Evolutionary conservation across 352 stramenopile genomes (phyloP).

Genomic region (Phytophthora fragariaefolia): DNA sequence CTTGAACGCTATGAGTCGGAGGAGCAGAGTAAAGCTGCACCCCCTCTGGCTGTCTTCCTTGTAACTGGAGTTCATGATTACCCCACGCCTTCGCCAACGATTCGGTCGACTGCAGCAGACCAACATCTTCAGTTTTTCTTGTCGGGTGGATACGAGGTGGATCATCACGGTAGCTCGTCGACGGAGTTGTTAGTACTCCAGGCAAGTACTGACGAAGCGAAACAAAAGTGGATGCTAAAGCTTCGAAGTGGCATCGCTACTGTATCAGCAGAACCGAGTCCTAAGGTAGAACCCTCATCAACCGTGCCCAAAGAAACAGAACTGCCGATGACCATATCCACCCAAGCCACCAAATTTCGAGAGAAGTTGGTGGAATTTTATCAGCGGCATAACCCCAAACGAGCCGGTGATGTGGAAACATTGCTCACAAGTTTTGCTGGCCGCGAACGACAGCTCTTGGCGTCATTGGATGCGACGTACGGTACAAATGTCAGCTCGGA

Average conservation of each 20-base stretch:
- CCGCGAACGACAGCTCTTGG: conserved; percentile 61
- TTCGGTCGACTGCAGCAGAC: conserved; percentile 9
- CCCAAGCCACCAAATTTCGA: conserved; percentile 35
- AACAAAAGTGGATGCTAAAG: conserved; percentile 63
- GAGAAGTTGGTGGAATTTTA: conserved; percentile 89
- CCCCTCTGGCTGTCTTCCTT: conserved; percentile 45
- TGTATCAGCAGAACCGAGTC: conserved; percentile 10
- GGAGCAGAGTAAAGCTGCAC: conserved; percentile 45
- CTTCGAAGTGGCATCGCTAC: conserved; percentile 52
- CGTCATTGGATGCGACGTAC: conserved; percentile 69
- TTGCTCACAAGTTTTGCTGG: conserved; percentile 68
- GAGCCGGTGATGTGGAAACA: conserved; percentile 84
- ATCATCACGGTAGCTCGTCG: not conserved
- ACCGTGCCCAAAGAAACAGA: not conserved
- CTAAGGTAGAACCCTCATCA: not conserved
- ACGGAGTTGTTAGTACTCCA: conserved; percentile 46
- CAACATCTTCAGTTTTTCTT: conserved; percentile 37
- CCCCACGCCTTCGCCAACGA: conserved; percentile 38
- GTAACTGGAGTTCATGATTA: conserved; percentile 58
- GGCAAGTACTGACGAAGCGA: conserved; percentile 47
- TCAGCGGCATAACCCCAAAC: conserved; percentile 89
- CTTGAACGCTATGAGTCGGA: conserved; percentile 56
- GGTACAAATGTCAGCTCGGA: conserved; percentile 51
- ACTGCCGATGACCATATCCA: conserved; percentile 6
- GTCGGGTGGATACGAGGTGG: conserved; percentile 25